Conservation (phyloP, 352 stramenopile genomes). For the Albugo candida region DNA sequence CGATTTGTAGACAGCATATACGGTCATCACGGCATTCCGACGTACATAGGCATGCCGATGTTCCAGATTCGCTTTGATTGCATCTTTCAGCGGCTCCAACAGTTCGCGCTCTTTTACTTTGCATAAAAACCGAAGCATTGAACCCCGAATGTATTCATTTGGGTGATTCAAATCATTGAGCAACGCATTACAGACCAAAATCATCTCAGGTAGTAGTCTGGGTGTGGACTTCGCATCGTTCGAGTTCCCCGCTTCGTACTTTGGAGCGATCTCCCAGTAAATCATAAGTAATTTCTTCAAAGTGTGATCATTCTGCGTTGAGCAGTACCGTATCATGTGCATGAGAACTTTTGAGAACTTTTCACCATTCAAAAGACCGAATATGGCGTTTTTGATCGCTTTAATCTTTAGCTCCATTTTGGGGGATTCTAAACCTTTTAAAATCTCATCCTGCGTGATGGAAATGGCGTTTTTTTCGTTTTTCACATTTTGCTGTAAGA, state of each 20-base stretch:
- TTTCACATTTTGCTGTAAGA: constrained; percentile 37
- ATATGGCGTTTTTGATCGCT: constrained; percentile 96
- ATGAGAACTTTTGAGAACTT: constrained; percentile 97
- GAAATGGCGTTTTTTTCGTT: constrained; percentile 32
- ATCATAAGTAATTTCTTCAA: constrained; percentile 99
- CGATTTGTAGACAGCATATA: constrained; percentile 96
- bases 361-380: constrained; percentile 95
- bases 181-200: constrained; percentile 98
- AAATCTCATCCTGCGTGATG: constrained; percentile 89
- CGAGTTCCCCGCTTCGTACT: constrained; percentile 72
- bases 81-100: constrained; percentile 73
- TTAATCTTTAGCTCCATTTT: constrained; percentile 92
- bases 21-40: constrained; percentile 95
- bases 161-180: constrained; percentile 99
- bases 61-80: constrained; percentile 93
- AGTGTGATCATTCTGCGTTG: constrained; percentile 97
- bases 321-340: constrained; percentile 99
- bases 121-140: constrained; percentile 98
- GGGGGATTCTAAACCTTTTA: constrained; percentile 91
- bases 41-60: constrained; percentile 98
- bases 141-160: constrained; percentile 99
- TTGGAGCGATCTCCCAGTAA: constrained; percentile 98
- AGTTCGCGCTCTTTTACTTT: constrained; percentile 98
- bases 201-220: constrained; percentile 99
- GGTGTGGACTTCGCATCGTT: constrained; percentile 16